Conservation (phyloP, 129 eudicot genomes). For the Heracleum sosnowskyi region DNA sequence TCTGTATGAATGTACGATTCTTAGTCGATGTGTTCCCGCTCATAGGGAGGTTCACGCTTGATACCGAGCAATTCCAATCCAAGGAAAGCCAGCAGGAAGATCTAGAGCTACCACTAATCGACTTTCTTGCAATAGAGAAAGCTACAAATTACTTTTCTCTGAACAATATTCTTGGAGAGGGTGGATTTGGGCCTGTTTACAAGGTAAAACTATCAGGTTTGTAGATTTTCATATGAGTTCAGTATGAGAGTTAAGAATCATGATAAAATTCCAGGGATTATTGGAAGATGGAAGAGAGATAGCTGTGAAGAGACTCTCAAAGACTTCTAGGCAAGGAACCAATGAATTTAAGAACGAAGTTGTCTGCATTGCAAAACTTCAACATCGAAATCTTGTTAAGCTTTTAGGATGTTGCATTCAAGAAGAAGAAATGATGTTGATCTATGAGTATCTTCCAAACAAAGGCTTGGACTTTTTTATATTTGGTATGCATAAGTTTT, state of each 20-base stretch:
- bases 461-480: constrained; percentile 47
- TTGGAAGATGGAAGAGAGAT: constrained; percentile 42
- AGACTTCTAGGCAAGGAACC: constrained; percentile 43
- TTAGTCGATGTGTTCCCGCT: neutral
- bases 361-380: constrained; percentile 42
- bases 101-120: constrained; percentile 35
- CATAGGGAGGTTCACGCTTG: constrained; percentile 19
- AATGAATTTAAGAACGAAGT: constrained; percentile 51
- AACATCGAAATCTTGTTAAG: constrained; percentile 59
- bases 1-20: too few relatives aligned
- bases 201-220: constrained; percentile 23
- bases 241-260: neutral
- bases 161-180: constrained; percentile 51
- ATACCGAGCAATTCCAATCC: constrained; percentile 22
- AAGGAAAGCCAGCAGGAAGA: constrained; percentile 35
- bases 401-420: constrained; percentile 49
- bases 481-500: constrained; percentile 29
- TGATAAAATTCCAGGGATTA: constrained; percentile 33
- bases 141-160: constrained; percentile 39
- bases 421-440: constrained; percentile 42
- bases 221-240: neutral
- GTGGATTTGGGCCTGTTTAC: constrained; percentile 61
- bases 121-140: constrained; percentile 26
- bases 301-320: constrained; percentile 60
- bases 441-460: constrained; percentile 65